A percentile compares a stretch with the other conserved stretches of the same genome.
Evolutionary conservation across 768 basidiomycete genomes (phyloP).

Genomic region (Mycena albidolilacea): DNA sequence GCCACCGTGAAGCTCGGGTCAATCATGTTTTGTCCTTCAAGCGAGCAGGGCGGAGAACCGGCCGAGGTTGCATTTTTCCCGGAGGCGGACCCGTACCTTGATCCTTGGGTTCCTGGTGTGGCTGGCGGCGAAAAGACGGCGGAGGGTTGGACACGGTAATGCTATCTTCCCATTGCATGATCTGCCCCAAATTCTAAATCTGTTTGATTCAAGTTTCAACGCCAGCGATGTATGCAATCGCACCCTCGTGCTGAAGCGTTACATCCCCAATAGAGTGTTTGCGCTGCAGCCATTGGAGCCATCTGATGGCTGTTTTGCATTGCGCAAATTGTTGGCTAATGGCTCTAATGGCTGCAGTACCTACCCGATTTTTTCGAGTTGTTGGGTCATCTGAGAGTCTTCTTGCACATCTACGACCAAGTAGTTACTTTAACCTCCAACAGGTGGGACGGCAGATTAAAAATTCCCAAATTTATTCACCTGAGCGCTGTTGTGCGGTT

Average conservation of each 20-base stretch:
- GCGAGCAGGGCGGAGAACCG: conserved; percentile 19
- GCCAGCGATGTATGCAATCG: conserved; percentile 26
- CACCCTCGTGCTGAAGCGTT: conserved; percentile 17
- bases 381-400: too few relatives aligned
- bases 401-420: too few relatives aligned
- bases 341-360: too few relatives aligned
- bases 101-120: conserved; percentile 11
- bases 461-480: too few relatives aligned
- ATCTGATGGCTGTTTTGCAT: too few relatives aligned
- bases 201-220: conserved; percentile 22
- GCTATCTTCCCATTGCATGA: conserved; percentile 23
- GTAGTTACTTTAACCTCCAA: too few relatives aligned
- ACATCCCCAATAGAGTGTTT: not conserved
- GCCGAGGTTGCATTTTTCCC: conserved; percentile 24
- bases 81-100: conserved; percentile 12
- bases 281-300: too few relatives aligned
- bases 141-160: conserved; percentile 15
- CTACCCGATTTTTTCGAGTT: too few relatives aligned
- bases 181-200: conserved; percentile 21
- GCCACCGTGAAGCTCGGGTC: conserved; percentile 24
- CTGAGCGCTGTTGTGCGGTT: too few relatives aligned
- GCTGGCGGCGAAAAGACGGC: not conserved
- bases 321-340: too few relatives aligned
- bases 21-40: conserved; percentile 24
- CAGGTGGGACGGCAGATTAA: too few relatives aligned